Evolutionary conservation across 2,329 filamentous ascomycete species (phyloP).

Genomic region (Sclerotinia trifoliorum): DNA sequence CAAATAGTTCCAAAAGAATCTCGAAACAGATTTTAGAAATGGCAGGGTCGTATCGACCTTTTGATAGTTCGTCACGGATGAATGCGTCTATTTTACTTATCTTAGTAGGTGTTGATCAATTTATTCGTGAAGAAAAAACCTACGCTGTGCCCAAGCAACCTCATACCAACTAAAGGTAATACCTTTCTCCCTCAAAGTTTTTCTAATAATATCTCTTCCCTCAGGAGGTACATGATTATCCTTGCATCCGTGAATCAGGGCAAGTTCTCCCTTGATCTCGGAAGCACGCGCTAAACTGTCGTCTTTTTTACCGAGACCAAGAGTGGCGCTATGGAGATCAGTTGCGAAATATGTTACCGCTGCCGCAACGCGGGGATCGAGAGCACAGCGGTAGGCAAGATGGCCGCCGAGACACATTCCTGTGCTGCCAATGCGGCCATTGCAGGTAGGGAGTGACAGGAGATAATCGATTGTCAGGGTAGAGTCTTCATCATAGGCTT

Average conservation of each 20-base stretch:
- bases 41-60: constrained; percentile 89
- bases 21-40: constrained; percentile 87
- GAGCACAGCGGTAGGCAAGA: constrained; percentile 67
- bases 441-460: constrained; percentile 72
- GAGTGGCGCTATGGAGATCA: constrained; percentile 76
- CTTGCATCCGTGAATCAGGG: constrained; percentile 89
- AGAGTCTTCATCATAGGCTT: constrained; percentile 82
- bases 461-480: constrained; percentile 66
- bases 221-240: constrained; percentile 85
- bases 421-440: constrained; percentile 72
- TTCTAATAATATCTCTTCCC: constrained; percentile 79
- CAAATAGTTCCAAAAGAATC: constrained; percentile 83
- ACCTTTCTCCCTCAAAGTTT: constrained; percentile 74
- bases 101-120: neutral
- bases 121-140: constrained; percentile 37
- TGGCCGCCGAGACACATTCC: constrained; percentile 96
- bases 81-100: constrained; percentile 63
- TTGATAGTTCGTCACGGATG: constrained; percentile 87
- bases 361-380: constrained; percentile 74
- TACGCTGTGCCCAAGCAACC: constrained; percentile 84
- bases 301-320: constrained; percentile 67
- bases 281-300: constrained; percentile 56
- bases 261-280: constrained; percentile 73
- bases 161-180: constrained; percentile 81
- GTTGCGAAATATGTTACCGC: constrained; percentile 90